Percentiles rank a stretch among this genome's conserved stretches.
phyloP scores from a whole-genome alignment of 768 basidiomycete species.

The Lactarius vividus region DNA sequence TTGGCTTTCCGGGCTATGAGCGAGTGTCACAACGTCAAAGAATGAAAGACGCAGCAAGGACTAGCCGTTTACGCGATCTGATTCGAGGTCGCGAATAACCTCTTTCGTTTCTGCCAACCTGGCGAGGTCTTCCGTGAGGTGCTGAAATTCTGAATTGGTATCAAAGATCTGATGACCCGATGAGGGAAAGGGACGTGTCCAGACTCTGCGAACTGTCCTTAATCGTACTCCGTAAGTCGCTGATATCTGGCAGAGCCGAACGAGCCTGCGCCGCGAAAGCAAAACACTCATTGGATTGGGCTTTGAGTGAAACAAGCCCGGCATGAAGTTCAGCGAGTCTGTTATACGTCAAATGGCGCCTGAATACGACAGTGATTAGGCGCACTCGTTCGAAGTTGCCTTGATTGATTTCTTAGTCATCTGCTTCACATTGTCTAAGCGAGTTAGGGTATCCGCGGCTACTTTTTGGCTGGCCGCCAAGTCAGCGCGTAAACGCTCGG shows the following conservation, averaged over 20 bases:
- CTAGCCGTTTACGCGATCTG: constrained; percentile 22
- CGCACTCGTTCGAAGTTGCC: constrained; percentile 17
- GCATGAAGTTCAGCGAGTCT: constrained; percentile 23
- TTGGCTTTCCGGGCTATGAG: constrained; percentile 27
- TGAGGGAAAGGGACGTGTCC: neutral
- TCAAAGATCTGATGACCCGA: neutral
- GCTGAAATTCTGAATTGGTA: constrained; percentile 14
- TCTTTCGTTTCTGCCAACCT: constrained; percentile 18
- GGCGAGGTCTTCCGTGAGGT: constrained; percentile 18
- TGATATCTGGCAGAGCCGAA: constrained; percentile 21
- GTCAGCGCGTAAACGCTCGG: constrained; percentile 22
- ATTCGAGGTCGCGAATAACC: constrained; percentile 21
- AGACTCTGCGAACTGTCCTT: constrained; percentile 21
- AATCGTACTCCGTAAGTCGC: constrained; percentile 15
- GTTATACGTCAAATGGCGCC: constrained; percentile 1
- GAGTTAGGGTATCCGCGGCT: constrained; percentile 8
- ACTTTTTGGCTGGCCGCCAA: constrained; percentile 6
- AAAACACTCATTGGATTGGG: constrained; percentile 26
- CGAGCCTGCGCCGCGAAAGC: constrained; percentile 24
- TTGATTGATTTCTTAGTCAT: constrained; percentile 16
- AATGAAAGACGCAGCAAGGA: neutral
- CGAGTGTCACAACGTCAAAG: neutral
- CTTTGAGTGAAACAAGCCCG: constrained; percentile 20
- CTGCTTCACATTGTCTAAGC: constrained; percentile 20
- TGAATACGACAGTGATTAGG: neutral